Evolutionary conservation across 1,284 basidiomycete species (phyloP).

Genomic region (Ustilago crameri): DNA sequence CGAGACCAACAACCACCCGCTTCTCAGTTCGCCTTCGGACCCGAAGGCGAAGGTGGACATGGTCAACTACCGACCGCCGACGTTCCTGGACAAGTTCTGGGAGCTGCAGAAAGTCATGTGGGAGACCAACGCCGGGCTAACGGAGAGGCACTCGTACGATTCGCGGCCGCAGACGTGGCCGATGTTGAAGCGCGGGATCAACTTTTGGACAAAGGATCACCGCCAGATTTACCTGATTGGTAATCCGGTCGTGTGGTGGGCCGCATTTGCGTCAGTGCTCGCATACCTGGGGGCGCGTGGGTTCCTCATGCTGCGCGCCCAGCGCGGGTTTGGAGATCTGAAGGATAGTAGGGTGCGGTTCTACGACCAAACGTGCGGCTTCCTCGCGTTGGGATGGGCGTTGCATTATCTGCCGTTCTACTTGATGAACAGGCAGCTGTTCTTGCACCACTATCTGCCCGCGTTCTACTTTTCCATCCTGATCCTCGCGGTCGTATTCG

Average conservation of each 20-base stretch:
- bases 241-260: slow-evolving; percentile 92
- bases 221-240: slow-evolving; percentile 93
- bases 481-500: slow-evolving; percentile 81
- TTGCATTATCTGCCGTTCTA: slow-evolving; percentile 96
- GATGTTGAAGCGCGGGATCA: slow-evolving; percentile 85
- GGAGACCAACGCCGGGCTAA: slow-evolving; percentile 94
- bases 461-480: slow-evolving; percentile 94
- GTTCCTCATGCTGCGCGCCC: slow-evolving; percentile 84
- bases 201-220: slow-evolving; percentile 97
- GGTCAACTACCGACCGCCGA: slow-evolving; percentile 82
- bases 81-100: slow-evolving; percentile 88
- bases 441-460: slow-evolving; percentile 96
- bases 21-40: slow-evolving; percentile 23
- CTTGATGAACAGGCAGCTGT: slow-evolving; percentile 93
- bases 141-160: slow-evolving; percentile 92
- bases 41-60: slow-evolving; percentile 22
- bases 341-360: slow-evolving; percentile 85
- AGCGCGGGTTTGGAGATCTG: slow-evolving; percentile 90
- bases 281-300: slow-evolving; percentile 78
- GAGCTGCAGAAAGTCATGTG: slow-evolving; percentile 97
- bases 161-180: slow-evolving; percentile 93
- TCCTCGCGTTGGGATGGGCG: slow-evolving; percentile 92
- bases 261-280: slow-evolving; percentile 78
- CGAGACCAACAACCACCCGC: slow-evolving; percentile 83
- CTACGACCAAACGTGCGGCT: slow-evolving; percentile 89